Evolutionary conservation across 2,329 filamentous ascomycete species (phyloP), one percentile per base, ranked within the genome.

Genomic region (Cladosporium oxysporum): DNA sequence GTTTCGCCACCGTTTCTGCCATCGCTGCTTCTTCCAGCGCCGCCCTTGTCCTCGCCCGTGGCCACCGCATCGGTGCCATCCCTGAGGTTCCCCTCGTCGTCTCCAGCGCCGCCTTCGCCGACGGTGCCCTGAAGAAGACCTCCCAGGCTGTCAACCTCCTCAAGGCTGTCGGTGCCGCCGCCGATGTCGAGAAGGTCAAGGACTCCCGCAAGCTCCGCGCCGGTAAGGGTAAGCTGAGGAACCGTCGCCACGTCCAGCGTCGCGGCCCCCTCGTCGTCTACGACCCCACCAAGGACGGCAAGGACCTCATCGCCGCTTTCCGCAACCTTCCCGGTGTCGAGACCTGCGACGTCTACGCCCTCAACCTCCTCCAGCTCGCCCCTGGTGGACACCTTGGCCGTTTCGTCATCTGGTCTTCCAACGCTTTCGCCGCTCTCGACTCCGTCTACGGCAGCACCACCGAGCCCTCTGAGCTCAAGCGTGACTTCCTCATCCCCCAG

Each of bases 271-370:
- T 99, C 69, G 90, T 99, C 82, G 91, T 99, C 85, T 98, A 97
- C 89, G 91, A 96, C 87, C 91, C 93, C 76, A 91, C 93, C 82
- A 88, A 90, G 79, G 96, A 99, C 80, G 93, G 95, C 85, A 96
- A 93, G 86, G 91, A 96, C 81, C 89, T 99, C 74, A 87, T 94
- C 80, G 88, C 87, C 79, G 94, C 93, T 77, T 97, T 97, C 92
- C 93, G 95, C 88, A 99, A 99, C 90, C 91, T 99, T 79, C 89
- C 95, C 78, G 95, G 95, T 85, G 93, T 98, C 75, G 95, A 99
- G 91, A 97, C 93, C 73, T 93, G 87, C 79, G 90, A 93, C 75
- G 93, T 97, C 83, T 93, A 90, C 84, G 86, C 92, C 73, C 89
- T 99, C 78, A 97, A 98, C 89, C 93, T 98, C 78, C 92, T 99